phyloP scores from a whole-genome alignment of 805 yeast species.

The Jamesozyma lodderae region DNA sequence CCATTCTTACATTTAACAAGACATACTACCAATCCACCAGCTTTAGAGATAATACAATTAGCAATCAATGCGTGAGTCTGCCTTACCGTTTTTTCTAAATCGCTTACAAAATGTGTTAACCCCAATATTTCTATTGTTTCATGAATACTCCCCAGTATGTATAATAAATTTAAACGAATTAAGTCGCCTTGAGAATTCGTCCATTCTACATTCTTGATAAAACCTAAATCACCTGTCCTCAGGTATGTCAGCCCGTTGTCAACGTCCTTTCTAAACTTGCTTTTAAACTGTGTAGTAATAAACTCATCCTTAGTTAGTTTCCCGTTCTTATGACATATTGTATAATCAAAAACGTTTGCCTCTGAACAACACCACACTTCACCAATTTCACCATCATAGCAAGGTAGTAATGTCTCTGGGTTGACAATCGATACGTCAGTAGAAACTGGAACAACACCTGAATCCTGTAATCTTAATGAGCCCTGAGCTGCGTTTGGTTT shows the following conservation, averaged over 20 bases:
- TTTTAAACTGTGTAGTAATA: conserved; percentile 47
- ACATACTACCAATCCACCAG: conserved; percentile 69
- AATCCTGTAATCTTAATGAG: conserved; percentile 67
- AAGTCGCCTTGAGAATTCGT: conserved; percentile 33
- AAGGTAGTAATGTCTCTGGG: conserved; percentile 75
- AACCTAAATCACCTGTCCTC: conserved; percentile 92
- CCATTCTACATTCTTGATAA: conserved; percentile 63
- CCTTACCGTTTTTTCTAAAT: conserved; percentile 65
- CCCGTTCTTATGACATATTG: conserved; percentile 32
- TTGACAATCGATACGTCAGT: conserved; percentile 91
- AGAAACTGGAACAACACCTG: conserved; percentile 93
- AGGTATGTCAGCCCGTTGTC: conserved; percentile 57
- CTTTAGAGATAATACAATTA: conserved; percentile 61
- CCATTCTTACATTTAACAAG: conserved; percentile 55
- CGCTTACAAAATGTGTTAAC: conserved; percentile 79
- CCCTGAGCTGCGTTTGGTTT: conserved; percentile 31
- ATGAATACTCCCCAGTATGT: conserved; percentile 72
- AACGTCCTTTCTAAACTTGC: conserved; percentile 51
- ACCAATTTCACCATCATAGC: conserved; percentile 87
- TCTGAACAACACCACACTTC: conserved; percentile 96
- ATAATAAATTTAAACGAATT: conserved; percentile 60
- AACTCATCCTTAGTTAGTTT: conserved; percentile 45
- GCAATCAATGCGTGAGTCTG: conserved; percentile 37
- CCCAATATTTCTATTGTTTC: conserved; percentile 91
- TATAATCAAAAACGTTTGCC: conserved; percentile 60